A percentile compares a stretch with the other conserved stretches of the same genome.
phyloP scores from a whole-genome alignment of 2,329 filamentous ascomycete genomes.

The Kalmusia sp. region DNA sequence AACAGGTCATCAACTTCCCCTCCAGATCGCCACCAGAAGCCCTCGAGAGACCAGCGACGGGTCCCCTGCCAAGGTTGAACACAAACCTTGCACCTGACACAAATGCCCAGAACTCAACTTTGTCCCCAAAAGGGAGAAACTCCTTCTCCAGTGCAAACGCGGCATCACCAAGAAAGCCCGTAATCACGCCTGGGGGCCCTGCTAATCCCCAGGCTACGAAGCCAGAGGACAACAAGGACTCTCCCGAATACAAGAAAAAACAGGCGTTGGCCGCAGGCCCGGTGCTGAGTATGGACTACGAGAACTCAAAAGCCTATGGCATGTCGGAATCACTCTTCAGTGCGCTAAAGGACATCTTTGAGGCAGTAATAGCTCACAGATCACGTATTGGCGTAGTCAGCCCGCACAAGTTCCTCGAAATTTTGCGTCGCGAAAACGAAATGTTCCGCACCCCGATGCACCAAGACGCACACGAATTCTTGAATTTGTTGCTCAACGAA shows the following conservation, averaged over 20 bases:
- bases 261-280: conserved; percentile 88
- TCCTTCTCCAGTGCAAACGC: conserved; percentile 42
- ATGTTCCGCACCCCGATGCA: conserved; percentile 98
- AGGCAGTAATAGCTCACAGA: conserved; percentile 81
- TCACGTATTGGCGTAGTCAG: conserved; percentile 89
- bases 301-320: conserved; percentile 80
- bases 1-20: conserved; percentile 92
- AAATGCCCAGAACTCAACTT: conserved; percentile 48
- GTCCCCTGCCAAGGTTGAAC: conserved; percentile 46
- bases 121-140: conserved; percentile 63
- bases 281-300: conserved; percentile 81
- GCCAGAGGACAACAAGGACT: conserved; percentile 92
- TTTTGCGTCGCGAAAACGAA: conserved; percentile 92
- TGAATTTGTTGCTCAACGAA: conserved; percentile 93
- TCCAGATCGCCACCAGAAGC: conserved; percentile 72
- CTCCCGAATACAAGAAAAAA: conserved; percentile 98
- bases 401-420: conserved; percentile 90
- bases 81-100: conserved; percentile 44
- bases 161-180: conserved; percentile 44
- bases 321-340: conserved; percentile 97
- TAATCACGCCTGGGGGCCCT: conserved; percentile 57
- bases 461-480: conserved; percentile 97
- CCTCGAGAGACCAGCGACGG: conserved; percentile 62
- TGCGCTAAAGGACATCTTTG: conserved; percentile 93
- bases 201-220: conserved; percentile 66